A percentile compares a stretch with the other conserved stretches of the same genome.
phyloP scores from a whole-genome alignment of 2,329 filamentous ascomycete genomes.

The Trichophyton mentagrophytes region DNA sequence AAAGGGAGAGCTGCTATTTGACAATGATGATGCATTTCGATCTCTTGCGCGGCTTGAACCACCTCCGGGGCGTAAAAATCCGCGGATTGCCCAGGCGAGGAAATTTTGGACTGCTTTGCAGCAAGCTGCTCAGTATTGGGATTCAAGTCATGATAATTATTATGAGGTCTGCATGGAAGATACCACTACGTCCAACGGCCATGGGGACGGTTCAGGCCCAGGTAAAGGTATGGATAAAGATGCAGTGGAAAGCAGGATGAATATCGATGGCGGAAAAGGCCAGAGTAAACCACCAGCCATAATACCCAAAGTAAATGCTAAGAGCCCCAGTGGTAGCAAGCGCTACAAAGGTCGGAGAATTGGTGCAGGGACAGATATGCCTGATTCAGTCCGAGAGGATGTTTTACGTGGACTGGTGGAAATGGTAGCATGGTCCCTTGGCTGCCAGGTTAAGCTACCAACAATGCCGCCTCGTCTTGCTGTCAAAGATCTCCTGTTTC shows the following conservation, averaged over 20 bases:
- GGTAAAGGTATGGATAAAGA: slow-evolving; percentile 12
- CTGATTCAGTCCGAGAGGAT: slow-evolving; percentile 44
- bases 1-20: slow-evolving; percentile 39
- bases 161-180: slow-evolving; percentile 27
- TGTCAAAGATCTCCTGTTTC: slow-evolving; percentile 41
- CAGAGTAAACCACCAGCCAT: not conserved
- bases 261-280: not conserved
- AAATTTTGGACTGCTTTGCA: slow-evolving; percentile 50
- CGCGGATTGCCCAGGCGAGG: slow-evolving; percentile 43
- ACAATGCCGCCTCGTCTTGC: slow-evolving; percentile 37
- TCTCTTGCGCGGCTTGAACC: slow-evolving; percentile 39
- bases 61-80: slow-evolving; percentile 31
- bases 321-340: slow-evolving; percentile 9
- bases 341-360: slow-evolving; percentile 47
- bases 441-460: slow-evolving; percentile 39
- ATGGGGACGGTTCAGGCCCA: slow-evolving; percentile 5
- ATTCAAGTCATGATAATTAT: slow-evolving; percentile 46
- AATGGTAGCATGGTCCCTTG: slow-evolving; percentile 46
- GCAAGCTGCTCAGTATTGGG: slow-evolving; percentile 50
- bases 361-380: slow-evolving; percentile 46
- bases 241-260: slow-evolving; percentile 11
- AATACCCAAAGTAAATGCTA: not conserved
- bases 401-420: slow-evolving; percentile 45
- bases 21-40: slow-evolving; percentile 47
- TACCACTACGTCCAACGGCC: slow-evolving; percentile 4